Base-by-base conservation (phyloP, 305 asterid genomes). In the Fraxinus floribunda region DNA sequence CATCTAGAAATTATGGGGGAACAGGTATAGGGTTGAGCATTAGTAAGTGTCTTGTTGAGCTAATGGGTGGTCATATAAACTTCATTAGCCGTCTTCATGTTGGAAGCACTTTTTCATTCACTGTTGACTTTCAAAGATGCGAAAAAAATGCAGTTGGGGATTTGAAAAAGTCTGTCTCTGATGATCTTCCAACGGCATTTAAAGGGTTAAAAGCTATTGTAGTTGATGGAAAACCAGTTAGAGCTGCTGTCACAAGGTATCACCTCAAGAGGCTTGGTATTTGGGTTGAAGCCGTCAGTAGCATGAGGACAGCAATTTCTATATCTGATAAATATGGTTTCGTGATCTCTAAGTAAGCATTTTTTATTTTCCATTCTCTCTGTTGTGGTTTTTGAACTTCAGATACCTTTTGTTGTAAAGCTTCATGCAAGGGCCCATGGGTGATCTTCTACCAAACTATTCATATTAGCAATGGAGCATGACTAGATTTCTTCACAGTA, bases 21-120 rank as follows among this genome's bases (percentile, higher is more conserved):
- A 95, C 99, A 1, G 99, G 99, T 41, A 93, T 95, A 46, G 99
- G 99, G 55, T 83, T 95, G 87, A 95, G 97, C 89, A 95, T 95
- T 80, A 92, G 99, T 66, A 91, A 94, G 89, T 93, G 97, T 84
- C 92, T 95, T 18, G 99, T 95, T 5, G 97, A 90, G 90, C 91
- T 94, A 49, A 95, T 95, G 98, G 95, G 96, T 4, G 99, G 99
- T 81, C 91, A 80, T 20, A 95, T 95, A 91, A 86, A 78, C 87
- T 95, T 95, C 87, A 85, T 87, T 68, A 93, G 97, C 87, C 94
- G 90, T 36, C 97, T 93, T 16, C 90, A 90, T 77, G 81, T 95
- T n/a, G 99, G 99, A 72, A 95, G 98, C 88, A 94, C 99, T 0
- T 95, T 95, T 84, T 92, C 94, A 1, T 95, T 95, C 82, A 89